phyloP scores from a whole-genome alignment of 305 asterid genomes.

The Andrographis paniculata region DNA sequence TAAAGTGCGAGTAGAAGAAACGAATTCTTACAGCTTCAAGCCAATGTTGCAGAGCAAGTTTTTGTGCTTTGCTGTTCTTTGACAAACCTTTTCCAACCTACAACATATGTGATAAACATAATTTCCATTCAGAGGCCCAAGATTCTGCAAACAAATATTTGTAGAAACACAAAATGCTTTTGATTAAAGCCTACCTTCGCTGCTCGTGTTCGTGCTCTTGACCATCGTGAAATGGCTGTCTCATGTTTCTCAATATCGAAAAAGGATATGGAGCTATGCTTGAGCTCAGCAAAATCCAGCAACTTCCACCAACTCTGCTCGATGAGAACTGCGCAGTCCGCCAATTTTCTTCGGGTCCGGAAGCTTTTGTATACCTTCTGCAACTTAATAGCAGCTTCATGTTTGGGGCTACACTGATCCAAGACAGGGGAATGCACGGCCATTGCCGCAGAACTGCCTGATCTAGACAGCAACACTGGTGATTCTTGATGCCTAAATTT shows the following conservation, averaged over 20 bases:
- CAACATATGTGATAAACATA: background rate
- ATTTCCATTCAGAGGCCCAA: background rate
- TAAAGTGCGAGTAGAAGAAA: too few relatives aligned
- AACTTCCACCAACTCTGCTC: conserved; percentile 93
- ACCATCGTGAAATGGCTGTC: conserved; percentile 89
- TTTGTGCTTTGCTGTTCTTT: conserved; percentile 9
- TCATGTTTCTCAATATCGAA: conserved; percentile 79
- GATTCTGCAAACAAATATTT: background rate
- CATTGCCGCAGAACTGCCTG: conserved; percentile 13
- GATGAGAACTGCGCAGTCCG: conserved; percentile 80
- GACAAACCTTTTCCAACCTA: conserved; percentile 50
- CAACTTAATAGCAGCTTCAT: conserved; percentile 67
- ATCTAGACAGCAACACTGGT: conserved; percentile 13
- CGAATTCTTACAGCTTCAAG: conserved; percentile 86
- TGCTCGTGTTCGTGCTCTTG: conserved; percentile 87
- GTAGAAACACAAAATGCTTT: too few relatives aligned
- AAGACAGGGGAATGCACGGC: conserved; percentile 18
- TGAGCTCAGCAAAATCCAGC: conserved; percentile 84
- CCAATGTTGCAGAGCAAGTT: conserved; percentile 90
- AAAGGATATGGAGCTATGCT: conserved; percentile 84
- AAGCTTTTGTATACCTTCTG: conserved; percentile 84
- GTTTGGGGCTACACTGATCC: conserved; percentile 43
- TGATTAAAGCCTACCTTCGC: conserved; percentile 49
- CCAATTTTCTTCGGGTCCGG: conserved; percentile 67
- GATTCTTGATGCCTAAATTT: conserved; percentile 6